A percentile compares a stretch with the other conserved stretches of the same genome.
These are phyloP conservation scores for Ceratobasidium sp. DNA, from an alignment of 1,284 basidiomycete species.

Conservation along the genomic window DNA sequence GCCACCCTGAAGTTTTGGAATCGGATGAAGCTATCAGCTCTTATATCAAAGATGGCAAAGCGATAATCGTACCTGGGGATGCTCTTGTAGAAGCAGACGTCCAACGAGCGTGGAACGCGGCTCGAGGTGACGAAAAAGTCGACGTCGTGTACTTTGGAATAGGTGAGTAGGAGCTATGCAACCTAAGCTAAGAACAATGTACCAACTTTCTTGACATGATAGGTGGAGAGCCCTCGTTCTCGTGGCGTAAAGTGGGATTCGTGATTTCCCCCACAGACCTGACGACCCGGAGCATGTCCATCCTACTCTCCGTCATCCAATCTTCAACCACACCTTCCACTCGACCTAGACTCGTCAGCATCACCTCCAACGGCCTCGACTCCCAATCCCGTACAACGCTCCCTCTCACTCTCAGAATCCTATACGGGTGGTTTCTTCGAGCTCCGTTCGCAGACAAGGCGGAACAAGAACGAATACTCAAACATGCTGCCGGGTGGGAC, in stretches of 20 bases:
- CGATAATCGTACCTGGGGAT: conserved; percentile 67
- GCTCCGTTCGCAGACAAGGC: conserved; percentile 69
- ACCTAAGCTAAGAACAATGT: too few relatives aligned
- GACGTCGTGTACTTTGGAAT: conserved; percentile 67
- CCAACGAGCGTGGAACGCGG: conserved; percentile 61
- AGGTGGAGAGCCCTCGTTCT: too few relatives aligned
- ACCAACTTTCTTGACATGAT: too few relatives aligned
- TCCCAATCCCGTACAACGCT: conserved; percentile 63
- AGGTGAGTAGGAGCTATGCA: conserved; percentile 56
- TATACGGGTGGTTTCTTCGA: conserved; percentile 63
- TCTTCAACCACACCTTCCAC: conserved; percentile 55
- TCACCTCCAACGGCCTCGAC: conserved; percentile 69
- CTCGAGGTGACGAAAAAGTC: conserved; percentile 56
- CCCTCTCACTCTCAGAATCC: conserved; percentile 63
- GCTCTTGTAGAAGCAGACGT: conserved; percentile 64
- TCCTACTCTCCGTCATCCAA: conserved; percentile 62
- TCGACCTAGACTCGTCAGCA: conserved; percentile 64
- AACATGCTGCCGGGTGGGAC: conserved; percentile 58
- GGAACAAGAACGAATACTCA: conserved; percentile 64
- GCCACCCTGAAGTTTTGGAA: conserved; percentile 62
- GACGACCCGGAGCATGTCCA: conserved; percentile 65
- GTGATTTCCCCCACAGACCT: conserved; percentile 64
- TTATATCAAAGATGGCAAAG: conserved; percentile 62
- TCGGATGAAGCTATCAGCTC: conserved; percentile 61
- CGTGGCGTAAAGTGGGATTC: conserved; percentile 45